phyloP scores from a whole-genome alignment of 768 basidiomycete genomes.

The Hydnum rufescens region DNA sequence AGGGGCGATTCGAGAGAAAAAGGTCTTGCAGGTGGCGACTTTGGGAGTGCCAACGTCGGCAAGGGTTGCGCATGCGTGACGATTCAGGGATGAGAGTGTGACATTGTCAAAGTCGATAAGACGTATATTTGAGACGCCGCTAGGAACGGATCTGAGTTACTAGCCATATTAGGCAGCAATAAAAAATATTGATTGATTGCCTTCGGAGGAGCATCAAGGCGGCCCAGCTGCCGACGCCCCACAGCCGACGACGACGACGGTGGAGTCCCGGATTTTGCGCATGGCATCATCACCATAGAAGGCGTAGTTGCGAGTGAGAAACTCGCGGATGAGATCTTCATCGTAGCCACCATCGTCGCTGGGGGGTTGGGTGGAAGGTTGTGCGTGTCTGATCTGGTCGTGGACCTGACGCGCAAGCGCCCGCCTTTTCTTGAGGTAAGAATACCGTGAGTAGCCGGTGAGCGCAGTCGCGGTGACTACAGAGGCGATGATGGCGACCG shows the following conservation, averaged over 20 bases:
- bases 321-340: slow-evolving; percentile 70
- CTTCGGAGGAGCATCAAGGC: slow-evolving; percentile 85
- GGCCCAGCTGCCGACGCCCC: slow-evolving; percentile 96
- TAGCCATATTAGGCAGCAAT: no score
- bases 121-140: slow-evolving; percentile 56
- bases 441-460: neutral
- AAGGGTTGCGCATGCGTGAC: slow-evolving; percentile 80
- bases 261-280: slow-evolving; percentile 48
- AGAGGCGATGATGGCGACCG: neutral
- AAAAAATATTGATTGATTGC: no score
- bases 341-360: slow-evolving; percentile 35
- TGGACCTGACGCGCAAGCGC: neutral
- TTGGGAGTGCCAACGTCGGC: slow-evolving; percentile 88
- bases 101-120: slow-evolving; percentile 95
- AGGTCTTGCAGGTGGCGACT: slow-evolving; percentile 49
- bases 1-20: slow-evolving; percentile 55
- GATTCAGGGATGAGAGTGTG: slow-evolving; percentile 82
- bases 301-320: slow-evolving; percentile 82
- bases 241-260: slow-evolving; percentile 80
- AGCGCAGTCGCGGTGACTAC: neutral
- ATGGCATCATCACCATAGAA: slow-evolving; percentile 88
- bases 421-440: neutral
- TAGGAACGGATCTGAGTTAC: slow-evolving; percentile 19
- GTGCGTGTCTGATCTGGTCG: neutral
- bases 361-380: neutral